Evolutionary conservation across 148 eudicot species (phyloP), one percentile per base, ranked within the genome.

Genomic region (Bassia scoparia): DNA sequence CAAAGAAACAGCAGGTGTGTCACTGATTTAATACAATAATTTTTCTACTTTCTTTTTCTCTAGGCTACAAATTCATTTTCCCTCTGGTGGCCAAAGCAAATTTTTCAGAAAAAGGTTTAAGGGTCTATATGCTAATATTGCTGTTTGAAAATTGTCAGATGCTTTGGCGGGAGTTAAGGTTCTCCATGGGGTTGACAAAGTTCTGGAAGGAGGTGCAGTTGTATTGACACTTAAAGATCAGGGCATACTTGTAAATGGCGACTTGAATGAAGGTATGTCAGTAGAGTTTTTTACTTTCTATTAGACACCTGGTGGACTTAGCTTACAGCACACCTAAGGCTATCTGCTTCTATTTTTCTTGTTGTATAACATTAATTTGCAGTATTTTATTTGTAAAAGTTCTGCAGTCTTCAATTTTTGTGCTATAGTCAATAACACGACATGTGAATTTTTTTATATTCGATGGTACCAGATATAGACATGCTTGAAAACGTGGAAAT

Each of bases 401-500:
- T 50, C 15, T 48, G 15, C 30, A 24, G 10, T 61, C 12, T 41
- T 38, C 14, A 24, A 30, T 21, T 1, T 17, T 20, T 16, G 74
- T 59, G 55, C 29, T 10, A 8, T 71, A 31, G n/a, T 53, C 24
- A 31, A 44, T 59, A 10, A n/a, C 12, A 33, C 27, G 61, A 37
- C 24, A 18, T 53, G 20, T 26, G 31, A 13, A 43, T 50, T 52
- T 30, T 38, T 24, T 53, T 74, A 64, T 67, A 74, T 43, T 74
- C 72, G 82, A 69, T 84, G 46, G 67, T 81, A 64, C 70, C 85
- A 92, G 97, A 88, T 72, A 74, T 87, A 83, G 98, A 95, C 77
- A 85, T 91, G 92, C 97, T 95, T 78, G 98, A 95, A 81, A 95
- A 95, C 86, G 92, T 88, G 76, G 98, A 95, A 87, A 89, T 95